A percentile compares a stretch with the other conserved stretches of the same genome.
phyloP scores from a whole-genome alignment of 2,329 filamentous ascomycete species.

The Talaromyces sp. region DNA sequence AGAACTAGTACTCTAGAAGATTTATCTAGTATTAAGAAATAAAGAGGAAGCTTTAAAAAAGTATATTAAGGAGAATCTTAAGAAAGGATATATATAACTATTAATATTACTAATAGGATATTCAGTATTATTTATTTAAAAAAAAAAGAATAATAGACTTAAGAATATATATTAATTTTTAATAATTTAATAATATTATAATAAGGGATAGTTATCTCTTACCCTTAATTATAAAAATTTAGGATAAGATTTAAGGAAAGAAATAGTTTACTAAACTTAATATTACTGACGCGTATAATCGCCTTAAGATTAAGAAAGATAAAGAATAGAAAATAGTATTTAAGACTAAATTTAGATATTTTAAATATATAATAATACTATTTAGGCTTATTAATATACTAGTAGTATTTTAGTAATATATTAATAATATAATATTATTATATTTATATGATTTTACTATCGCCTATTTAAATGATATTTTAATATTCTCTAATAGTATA shows the following conservation, averaged over 20 bases:
- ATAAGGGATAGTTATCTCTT: neutral
- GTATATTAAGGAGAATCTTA: slow-evolving; percentile 21
- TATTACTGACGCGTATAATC: neutral
- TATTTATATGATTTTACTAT: neutral
- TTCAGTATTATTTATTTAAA: neutral
- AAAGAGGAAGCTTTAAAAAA: neutral
- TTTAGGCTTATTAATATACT: neutral
- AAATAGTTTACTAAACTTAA: neutral
- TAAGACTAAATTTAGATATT: neutral
- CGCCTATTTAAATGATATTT: neutral
- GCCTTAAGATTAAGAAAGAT: neutral
- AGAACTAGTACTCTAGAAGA: slow-evolving; percentile 3
- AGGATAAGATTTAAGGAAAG: neutral
- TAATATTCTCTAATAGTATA: neutral
- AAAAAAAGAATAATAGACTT: neutral
- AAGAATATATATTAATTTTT: neutral
- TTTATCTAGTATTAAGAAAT: slow-evolving; percentile 12
- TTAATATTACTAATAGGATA: neutral
- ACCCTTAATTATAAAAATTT: neutral
- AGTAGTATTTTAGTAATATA: neutral
- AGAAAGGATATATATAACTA: slow-evolving; percentile 28
- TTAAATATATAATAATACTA: neutral
- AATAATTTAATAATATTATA: neutral
- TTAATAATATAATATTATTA: neutral
- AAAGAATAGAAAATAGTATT: neutral